Percentiles rank a stretch among this genome's conserved stretches.
These are phyloP conservation scores for Sporormia fimetaria DNA, from an alignment of 495 filamentous ascomycete species.

Conservation along the genomic window DNA sequence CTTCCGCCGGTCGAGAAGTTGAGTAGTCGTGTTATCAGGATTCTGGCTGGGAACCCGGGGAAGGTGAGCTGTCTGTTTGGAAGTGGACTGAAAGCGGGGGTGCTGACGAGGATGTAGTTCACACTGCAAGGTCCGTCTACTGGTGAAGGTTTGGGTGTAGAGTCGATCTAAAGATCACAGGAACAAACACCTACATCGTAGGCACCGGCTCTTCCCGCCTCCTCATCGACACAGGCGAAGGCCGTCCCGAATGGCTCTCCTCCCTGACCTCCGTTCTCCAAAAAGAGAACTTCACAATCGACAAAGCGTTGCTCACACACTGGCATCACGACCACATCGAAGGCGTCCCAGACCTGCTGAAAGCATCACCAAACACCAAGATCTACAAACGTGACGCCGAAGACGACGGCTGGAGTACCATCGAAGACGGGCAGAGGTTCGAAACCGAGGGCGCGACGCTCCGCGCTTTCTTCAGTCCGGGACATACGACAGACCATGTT, in stretches of 20 bases:
- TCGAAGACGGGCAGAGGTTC: slow-evolving; percentile 60
- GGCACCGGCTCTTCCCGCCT: slow-evolving; percentile 28
- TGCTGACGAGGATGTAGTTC: slow-evolving; percentile 21
- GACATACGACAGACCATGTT: slow-evolving; percentile 83
- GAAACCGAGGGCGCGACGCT: slow-evolving; percentile 64
- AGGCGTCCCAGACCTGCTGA: slow-evolving; percentile 56
- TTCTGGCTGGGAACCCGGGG: slow-evolving; percentile 35
- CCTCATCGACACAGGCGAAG: slow-evolving; percentile 35
- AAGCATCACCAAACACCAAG: slow-evolving; percentile 45
- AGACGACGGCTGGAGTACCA: slow-evolving; percentile 30
- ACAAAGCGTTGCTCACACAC: slow-evolving; percentile 66
- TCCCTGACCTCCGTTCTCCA: slow-evolving; percentile 50
- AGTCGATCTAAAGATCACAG: slow-evolving; percentile 12
- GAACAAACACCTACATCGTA: slow-evolving; percentile 37
- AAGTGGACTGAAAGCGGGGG: background rate
- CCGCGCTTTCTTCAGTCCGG: slow-evolving; percentile 64
- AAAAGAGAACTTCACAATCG: slow-evolving; percentile 53
- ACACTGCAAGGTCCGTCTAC: slow-evolving; percentile 30
- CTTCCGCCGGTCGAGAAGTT: slow-evolving; percentile 30
- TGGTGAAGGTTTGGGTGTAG: background rate
- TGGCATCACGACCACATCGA: slow-evolving; percentile 80
- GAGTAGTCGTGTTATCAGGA: slow-evolving; percentile 30
- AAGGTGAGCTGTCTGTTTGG: slow-evolving; percentile 23
- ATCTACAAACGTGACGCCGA: slow-evolving; percentile 45
- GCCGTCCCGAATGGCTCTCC: slow-evolving; percentile 39